phyloP scores from a whole-genome alignment of 129 eudicot species.

The Ambrosia trifida region DNA sequence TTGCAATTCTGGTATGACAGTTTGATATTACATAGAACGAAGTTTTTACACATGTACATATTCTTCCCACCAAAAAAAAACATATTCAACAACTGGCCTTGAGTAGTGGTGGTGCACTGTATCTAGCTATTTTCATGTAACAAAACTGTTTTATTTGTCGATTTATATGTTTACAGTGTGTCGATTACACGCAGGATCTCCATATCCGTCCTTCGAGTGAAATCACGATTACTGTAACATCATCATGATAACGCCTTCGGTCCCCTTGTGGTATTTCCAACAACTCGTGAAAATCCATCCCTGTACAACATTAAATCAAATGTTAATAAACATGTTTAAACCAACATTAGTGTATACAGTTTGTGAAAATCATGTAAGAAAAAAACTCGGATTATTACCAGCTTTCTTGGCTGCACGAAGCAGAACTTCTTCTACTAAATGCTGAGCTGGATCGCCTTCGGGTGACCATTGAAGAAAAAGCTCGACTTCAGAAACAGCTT shows the following conservation, averaged over 20 bases:
- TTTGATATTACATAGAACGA: slow-evolving; percentile 21
- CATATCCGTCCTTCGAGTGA: slow-evolving; percentile 92
- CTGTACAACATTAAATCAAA: no score
- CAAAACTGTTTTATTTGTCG: slow-evolving; percentile 15
- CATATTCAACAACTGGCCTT: slow-evolving; percentile 18
- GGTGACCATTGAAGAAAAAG: slow-evolving; percentile 78
- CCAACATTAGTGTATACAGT: no score
- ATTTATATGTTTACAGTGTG: slow-evolving; percentile 9
- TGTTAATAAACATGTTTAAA: no score
- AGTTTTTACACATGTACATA: slow-evolving; percentile 26
- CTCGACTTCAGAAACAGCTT: slow-evolving; percentile 95
- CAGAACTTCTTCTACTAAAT: slow-evolving; percentile 78
- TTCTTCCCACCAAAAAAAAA: slow-evolving; percentile 19
- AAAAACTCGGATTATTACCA: slow-evolving; percentile 39
- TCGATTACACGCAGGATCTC: slow-evolving; percentile 70
- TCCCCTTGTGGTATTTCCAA: slow-evolving; percentile 96
- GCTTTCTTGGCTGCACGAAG: slow-evolving; percentile 94
- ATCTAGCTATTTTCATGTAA: slow-evolving; percentile 33
- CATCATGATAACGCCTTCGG: slow-evolving; percentile 88
- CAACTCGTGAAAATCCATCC: slow-evolving; percentile 57
- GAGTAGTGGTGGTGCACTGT: slow-evolving; percentile 14
- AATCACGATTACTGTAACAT: slow-evolving; percentile 76
- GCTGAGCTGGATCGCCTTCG: slow-evolving; percentile 97
- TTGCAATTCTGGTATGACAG: slow-evolving; percentile 23
- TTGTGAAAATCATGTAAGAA: slow-evolving; percentile 38